Evolutionary conservation across 192 early-diverging fungal genomes (phyloP).

Genomic region (Coemansia sp.): DNA sequence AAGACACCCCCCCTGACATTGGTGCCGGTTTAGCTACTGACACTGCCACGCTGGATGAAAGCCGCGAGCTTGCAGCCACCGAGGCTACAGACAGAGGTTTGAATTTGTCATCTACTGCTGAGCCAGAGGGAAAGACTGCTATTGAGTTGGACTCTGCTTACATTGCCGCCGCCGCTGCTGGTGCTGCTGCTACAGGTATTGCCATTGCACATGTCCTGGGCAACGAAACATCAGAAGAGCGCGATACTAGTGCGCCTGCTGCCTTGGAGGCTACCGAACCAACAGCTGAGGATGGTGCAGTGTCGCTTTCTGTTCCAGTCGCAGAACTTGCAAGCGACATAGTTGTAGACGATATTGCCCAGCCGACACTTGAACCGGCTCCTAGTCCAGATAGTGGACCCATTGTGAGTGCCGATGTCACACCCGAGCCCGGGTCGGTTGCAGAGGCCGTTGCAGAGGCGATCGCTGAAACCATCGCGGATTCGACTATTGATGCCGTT

Average conservation of each 20-base stretch:
- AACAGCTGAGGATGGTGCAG: constrained; percentile 3
- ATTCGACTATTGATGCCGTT: neutral
- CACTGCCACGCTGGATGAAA: neutral
- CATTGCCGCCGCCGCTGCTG: neutral
- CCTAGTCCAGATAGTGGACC: neutral
- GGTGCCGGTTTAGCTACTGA: neutral
- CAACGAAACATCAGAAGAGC: neutral
- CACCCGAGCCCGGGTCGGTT: neutral
- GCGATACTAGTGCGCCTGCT: neutral
- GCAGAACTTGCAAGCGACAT: constrained; percentile 8
- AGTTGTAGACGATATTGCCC: neutral
- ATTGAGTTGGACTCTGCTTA: neutral
- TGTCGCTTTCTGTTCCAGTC: constrained; percentile 1
- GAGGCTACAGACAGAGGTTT: neutral
- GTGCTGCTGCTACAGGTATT: neutral
- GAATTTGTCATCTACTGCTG: neutral
- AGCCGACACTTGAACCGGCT: neutral
- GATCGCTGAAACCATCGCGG: constrained; percentile 2
- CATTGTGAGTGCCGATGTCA: neutral
- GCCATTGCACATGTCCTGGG: constrained; percentile 3
- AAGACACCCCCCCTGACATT: neutral
- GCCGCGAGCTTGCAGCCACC: neutral
- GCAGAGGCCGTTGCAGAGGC: constrained; percentile 12
- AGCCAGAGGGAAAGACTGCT: neutral
- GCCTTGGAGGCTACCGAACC: neutral